These are phyloP conservation scores for Filobasidium wieringae DNA, from an alignment of 768 basidiomycete species.

Conservation along the genomic window DNA sequence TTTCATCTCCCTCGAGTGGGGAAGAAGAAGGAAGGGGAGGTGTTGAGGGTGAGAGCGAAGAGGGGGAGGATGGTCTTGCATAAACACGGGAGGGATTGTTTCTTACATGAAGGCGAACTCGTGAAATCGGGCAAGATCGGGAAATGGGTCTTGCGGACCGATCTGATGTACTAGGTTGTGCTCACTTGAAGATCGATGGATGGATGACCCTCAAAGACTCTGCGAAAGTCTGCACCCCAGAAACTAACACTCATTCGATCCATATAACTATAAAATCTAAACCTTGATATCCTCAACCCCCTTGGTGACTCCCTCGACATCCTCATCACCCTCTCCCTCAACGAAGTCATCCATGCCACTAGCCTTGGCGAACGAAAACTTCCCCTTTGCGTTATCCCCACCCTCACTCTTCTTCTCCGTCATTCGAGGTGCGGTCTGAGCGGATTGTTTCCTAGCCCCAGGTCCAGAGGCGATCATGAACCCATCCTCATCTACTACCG, in stretches of 20 bases:
- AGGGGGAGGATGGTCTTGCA: constrained; percentile 10
- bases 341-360: constrained; percentile 40
- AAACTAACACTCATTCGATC: too few species aligned
- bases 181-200: too few species aligned
- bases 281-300: constrained; percentile 14
- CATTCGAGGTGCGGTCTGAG: neutral
- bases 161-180: constrained; percentile 14
- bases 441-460: neutral
- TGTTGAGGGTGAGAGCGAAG: neutral
- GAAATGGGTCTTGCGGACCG: constrained; percentile 11
- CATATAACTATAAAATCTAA: neutral
- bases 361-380: constrained; percentile 70
- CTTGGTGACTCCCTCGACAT: constrained; percentile 18
- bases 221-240: too few species aligned
- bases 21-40: constrained; percentile 4
- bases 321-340: constrained; percentile 19
- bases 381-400: constrained; percentile 47
- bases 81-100: constrained; percentile 11
- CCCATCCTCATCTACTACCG: constrained; percentile 18
- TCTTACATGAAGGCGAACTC: constrained; percentile 12
- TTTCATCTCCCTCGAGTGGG: neutral
- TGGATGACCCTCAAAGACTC: too few species aligned
- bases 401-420: constrained; percentile 7
- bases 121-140: constrained; percentile 4
- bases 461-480: constrained; percentile 16